Evolutionary conservation across 225 moss, liverwort and hornwort species (phyloP).

Genomic region (Marchantia polymorpha): DNA sequence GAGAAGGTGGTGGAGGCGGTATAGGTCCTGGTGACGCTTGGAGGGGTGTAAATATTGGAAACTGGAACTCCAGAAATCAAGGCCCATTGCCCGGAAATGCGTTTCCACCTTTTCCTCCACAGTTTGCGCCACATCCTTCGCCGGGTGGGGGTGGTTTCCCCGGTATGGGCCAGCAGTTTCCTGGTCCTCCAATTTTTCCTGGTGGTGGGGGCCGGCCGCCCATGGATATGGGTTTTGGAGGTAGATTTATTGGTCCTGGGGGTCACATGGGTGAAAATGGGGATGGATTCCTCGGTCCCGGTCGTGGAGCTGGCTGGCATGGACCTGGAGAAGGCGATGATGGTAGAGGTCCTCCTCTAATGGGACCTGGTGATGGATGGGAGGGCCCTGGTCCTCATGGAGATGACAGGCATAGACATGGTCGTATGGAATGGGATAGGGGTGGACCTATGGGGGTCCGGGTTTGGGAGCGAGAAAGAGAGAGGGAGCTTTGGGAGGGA

Average conservation of each 20-base stretch:
- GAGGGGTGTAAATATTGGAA: conserved; percentile 43
- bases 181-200: conserved; percentile 41
- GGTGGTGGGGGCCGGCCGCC: conserved; percentile 43
- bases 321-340: conserved; percentile 48
- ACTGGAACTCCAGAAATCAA: conserved; percentile 47
- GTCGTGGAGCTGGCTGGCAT: conserved; percentile 43
- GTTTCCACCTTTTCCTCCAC: conserved; percentile 42
- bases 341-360: conserved; percentile 39
- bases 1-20: conserved; percentile 33
- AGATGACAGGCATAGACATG: conserved; percentile 40
- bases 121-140: conserved; percentile 38
- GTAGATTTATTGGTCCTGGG: conserved; percentile 41
- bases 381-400: conserved; percentile 43
- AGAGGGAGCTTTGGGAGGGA: conserved; percentile 42
- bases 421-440: conserved; percentile 46
- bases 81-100: conserved; percentile 40
- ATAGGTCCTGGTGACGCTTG: conserved; percentile 40
- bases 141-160: conserved; percentile 37
- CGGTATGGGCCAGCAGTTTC: conserved; percentile 45
- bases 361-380: conserved; percentile 49
- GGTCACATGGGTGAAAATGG: conserved; percentile 44
- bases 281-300: conserved; percentile 40
- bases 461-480: conserved; percentile 42
- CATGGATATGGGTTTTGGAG: conserved; percentile 45
- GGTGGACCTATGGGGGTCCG: conserved; percentile 36